Conservation (phyloP, 768 basidiomycete species). For the Sistotremastrum suecicum region DNA sequence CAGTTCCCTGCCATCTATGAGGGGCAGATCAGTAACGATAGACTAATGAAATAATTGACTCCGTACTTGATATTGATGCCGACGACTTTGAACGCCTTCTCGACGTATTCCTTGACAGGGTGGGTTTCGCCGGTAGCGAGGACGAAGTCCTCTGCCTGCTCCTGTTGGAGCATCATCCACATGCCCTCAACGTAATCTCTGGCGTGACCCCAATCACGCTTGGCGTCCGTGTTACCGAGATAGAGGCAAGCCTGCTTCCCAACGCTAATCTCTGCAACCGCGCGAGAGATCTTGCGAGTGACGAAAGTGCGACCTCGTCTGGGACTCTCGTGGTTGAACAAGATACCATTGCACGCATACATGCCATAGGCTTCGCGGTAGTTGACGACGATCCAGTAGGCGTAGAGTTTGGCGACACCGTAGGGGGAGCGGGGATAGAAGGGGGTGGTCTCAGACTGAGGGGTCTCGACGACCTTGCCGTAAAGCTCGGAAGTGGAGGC, state of each 20-base stretch:
- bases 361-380: slow-evolving; percentile 94
- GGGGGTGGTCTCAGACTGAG: slow-evolving; percentile 90
- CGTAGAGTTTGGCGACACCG: slow-evolving; percentile 89
- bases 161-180: slow-evolving; percentile 94
- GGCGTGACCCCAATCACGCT: slow-evolving; percentile 97
- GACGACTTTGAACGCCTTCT: slow-evolving; percentile 65
- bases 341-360: slow-evolving; percentile 92
- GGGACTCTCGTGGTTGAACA: slow-evolving; percentile 98
- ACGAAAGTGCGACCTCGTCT: slow-evolving; percentile 91
- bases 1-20: slow-evolving; percentile 61
- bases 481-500: slow-evolving; percentile 96
- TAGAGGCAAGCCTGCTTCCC: slow-evolving; percentile 87
- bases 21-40: neutral
- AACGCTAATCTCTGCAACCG: slow-evolving; percentile 81
- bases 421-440: slow-evolving; percentile 99
- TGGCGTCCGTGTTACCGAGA: slow-evolving; percentile 87
- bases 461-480: slow-evolving; percentile 91
- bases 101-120: slow-evolving; percentile 83
- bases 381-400: slow-evolving; percentile 83
- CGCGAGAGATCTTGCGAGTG: slow-evolving; percentile 86
- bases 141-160: slow-evolving; percentile 74
- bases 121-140: slow-evolving; percentile 96
- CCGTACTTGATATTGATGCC: slow-evolving; percentile 53
- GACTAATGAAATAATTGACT: slow-evolving; percentile 1
- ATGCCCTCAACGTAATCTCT: slow-evolving; percentile 93